Evolutionary conservation across 2,329 filamentous ascomycete genomes (phyloP).

Genomic region (Fusarium succisae): DNA sequence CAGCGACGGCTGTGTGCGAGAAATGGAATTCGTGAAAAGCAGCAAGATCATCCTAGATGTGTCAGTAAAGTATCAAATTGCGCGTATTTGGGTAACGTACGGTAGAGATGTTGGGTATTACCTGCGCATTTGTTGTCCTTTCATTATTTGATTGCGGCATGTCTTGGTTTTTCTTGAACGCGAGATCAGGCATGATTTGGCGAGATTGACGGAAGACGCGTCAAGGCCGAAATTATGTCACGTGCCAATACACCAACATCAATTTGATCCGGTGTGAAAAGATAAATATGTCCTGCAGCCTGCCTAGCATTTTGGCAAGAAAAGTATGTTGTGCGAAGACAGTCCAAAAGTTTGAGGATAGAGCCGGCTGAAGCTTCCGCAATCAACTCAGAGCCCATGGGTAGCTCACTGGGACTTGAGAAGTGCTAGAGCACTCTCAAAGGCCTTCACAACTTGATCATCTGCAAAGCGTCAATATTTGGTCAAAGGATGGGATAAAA

Average conservation of each 20-base stretch:
- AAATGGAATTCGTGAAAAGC: constrained; percentile 71
- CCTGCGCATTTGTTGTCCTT: constrained; percentile 15
- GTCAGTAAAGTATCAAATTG: constrained; percentile 26
- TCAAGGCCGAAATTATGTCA: constrained; percentile 29
- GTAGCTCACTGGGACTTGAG: constrained; percentile 51
- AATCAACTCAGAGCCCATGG: neutral
- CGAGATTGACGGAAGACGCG: constrained; percentile 28
- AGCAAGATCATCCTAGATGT: constrained; percentile 65
- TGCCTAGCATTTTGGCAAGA: too few relatives aligned
- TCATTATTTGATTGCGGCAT: constrained; percentile 35
- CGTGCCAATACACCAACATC: constrained; percentile 29
- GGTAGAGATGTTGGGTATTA: constrained; percentile 40
- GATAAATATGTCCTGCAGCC: neutral
- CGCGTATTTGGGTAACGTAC: constrained; percentile 24
- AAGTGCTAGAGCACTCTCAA: constrained; percentile 69
- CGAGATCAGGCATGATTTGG: constrained; percentile 7
- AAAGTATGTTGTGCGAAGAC: neutral
- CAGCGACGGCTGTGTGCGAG: constrained; percentile 54
- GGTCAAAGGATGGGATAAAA: neutral
- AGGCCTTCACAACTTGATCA: constrained; percentile 68
- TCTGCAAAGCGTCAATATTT: constrained; percentile 44
- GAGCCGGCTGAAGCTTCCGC: neutral
- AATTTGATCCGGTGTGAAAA: neutral
- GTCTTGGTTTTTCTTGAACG: constrained; percentile 16
- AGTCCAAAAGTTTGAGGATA: neutral